Conservation (phyloP, 169 alveolate genomes). For the Plasmodium fragile region DNA sequence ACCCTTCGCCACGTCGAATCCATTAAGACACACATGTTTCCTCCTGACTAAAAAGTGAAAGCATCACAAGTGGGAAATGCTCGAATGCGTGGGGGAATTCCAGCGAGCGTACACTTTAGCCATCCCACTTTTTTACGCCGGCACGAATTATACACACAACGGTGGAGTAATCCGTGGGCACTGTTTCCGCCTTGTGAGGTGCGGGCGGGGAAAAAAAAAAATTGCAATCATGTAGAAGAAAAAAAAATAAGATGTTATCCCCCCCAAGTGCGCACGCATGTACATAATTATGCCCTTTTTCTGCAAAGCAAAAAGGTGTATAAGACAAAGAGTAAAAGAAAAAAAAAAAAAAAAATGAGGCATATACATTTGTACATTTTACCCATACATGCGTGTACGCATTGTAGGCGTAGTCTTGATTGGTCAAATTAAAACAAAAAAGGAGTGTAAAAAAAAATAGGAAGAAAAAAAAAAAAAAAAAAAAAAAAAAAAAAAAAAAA, state of each 20-base stretch:
- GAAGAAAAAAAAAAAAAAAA: neutral
- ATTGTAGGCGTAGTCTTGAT: neutral
- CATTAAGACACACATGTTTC: neutral
- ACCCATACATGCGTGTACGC: slow-evolving; percentile 1
- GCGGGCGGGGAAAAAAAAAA: neutral
- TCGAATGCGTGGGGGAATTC: neutral
- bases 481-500: neutral
- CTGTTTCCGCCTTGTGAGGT: neutral
- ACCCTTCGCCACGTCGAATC: neutral
- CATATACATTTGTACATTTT: neutral
- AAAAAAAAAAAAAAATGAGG: neutral
- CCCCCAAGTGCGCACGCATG: neutral
- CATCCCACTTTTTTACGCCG: neutral
- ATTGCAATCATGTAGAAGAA: neutral
- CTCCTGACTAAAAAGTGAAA: neutral
- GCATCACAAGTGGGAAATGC: neutral
- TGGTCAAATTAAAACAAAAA: neutral
- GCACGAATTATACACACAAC: neutral
- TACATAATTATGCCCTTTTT: neutral
- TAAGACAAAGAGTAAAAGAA: neutral
- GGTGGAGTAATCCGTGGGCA: neutral
- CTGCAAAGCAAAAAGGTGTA: neutral
- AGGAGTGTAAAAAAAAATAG: neutral
- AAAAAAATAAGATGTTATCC: neutral
- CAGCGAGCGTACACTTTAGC: neutral